Evolutionary conservation across 352 stramenopile genomes (phyloP).

Genomic region (Phytophthora aleatoria): DNA sequence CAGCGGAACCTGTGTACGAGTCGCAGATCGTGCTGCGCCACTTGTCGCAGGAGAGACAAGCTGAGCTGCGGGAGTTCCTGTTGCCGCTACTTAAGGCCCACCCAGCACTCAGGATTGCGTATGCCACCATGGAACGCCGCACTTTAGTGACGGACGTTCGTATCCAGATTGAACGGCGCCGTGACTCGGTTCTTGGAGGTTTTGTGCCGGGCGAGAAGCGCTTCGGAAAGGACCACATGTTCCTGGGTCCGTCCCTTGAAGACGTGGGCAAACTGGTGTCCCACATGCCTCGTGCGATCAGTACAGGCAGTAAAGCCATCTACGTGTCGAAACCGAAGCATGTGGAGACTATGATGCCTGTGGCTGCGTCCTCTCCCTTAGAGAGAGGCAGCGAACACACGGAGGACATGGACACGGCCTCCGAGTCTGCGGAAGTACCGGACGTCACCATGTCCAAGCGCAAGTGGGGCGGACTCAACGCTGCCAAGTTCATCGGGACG

Average conservation of each 20-base stretch:
- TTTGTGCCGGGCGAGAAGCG: slow-evolving; percentile 60
- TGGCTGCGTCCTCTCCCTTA: slow-evolving; percentile 23
- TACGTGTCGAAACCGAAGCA: slow-evolving; percentile 74
- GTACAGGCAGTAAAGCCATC: slow-evolving; percentile 61
- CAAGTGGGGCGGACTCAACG: slow-evolving; percentile 64
- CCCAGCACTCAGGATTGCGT: slow-evolving; percentile 68
- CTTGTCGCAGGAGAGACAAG: slow-evolving; percentile 55
- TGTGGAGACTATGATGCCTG: slow-evolving; percentile 17
- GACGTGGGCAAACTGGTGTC: slow-evolving; percentile 75
- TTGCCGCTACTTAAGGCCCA: slow-evolving; percentile 77
- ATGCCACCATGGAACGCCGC: slow-evolving; percentile 68
- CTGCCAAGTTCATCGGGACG: slow-evolving; percentile 73
- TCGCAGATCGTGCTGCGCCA: slow-evolving; percentile 74
- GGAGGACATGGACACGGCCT: slow-evolving; percentile 34
- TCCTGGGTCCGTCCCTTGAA: slow-evolving; percentile 65
- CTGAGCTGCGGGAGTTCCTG: slow-evolving; percentile 64
- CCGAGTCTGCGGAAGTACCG: slow-evolving; percentile 28
- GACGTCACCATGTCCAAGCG: slow-evolving; percentile 35
- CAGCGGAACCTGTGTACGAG: slow-evolving; percentile 50
- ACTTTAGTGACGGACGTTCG: slow-evolving; percentile 81
- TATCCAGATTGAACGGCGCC: slow-evolving; percentile 78
- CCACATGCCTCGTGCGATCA: slow-evolving; percentile 60
- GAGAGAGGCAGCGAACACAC: slow-evolving; percentile 39
- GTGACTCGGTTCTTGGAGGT: slow-evolving; percentile 60
- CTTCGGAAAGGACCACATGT: slow-evolving; percentile 72